A percentile compares a stretch with the other conserved stretches of the same genome.
These are phyloP conservation scores for Globisporangium cylindrosporum DNA, from an alignment of 352 stramenopile species.

Conservation along the genomic window DNA sequence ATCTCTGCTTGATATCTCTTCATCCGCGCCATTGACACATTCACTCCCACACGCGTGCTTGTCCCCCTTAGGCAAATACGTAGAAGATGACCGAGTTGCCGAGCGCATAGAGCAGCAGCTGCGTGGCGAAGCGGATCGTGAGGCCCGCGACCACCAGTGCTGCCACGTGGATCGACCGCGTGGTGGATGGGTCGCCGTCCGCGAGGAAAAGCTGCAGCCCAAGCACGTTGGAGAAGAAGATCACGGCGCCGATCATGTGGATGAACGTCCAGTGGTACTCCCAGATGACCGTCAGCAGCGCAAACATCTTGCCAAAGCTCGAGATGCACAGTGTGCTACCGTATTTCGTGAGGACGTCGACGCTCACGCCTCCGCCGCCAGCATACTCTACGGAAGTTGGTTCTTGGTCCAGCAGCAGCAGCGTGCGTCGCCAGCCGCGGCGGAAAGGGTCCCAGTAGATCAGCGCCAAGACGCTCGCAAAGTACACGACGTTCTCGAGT, in stretches of 20 bases:
- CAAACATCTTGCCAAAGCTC: conserved; percentile 84
- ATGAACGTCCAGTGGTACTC: conserved; percentile 85
- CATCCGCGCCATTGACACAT: background rate
- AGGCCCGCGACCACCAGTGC: conserved; percentile 41
- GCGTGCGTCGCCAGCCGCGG: conserved; percentile 43
- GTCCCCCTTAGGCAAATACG: conserved; percentile 41
- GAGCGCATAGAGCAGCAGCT: conserved; percentile 61
- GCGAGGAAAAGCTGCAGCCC: conserved; percentile 65
- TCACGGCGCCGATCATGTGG: conserved; percentile 73
- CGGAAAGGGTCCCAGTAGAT: conserved; percentile 53
- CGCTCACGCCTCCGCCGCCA: conserved; percentile 6
- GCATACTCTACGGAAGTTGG: background rate
- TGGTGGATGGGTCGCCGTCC: conserved; percentile 35
- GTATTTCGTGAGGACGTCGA: conserved; percentile 35
- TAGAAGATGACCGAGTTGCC: conserved; percentile 78
- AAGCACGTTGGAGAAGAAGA: conserved; percentile 72
- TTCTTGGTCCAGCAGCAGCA: background rate
- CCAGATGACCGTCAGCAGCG: conserved; percentile 82
- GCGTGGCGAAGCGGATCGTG: conserved; percentile 33
- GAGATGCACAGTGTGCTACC: conserved; percentile 70
- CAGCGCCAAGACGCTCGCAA: conserved; percentile 40
- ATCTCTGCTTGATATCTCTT: background rate
- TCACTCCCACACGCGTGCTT: background rate
- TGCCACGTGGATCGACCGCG: conserved; percentile 35
- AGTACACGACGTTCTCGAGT: conserved; percentile 71